phyloP scores from a whole-genome alignment of 176 grass and related monocot genomes.

The Secale cereale region DNA sequence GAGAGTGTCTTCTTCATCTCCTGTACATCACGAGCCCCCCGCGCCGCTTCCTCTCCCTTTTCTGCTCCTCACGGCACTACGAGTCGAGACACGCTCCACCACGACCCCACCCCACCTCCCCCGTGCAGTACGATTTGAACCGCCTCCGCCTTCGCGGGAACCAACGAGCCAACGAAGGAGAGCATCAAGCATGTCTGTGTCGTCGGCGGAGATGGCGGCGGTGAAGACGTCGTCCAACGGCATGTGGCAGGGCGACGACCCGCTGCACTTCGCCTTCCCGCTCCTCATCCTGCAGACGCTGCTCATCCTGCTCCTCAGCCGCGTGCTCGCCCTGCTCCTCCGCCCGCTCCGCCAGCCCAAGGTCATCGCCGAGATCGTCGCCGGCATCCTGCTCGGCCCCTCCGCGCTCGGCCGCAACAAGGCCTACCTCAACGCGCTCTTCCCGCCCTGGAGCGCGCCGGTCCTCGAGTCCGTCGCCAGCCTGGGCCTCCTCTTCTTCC shows the following conservation, averaged over 20 bases:
- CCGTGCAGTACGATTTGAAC: background rate
- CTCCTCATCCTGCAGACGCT: slow-evolving; percentile 66
- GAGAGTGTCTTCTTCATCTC: background rate
- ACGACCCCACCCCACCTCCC: too few relatives aligned
- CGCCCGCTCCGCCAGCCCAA: slow-evolving; percentile 84
- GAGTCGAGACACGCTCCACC: too few relatives aligned
- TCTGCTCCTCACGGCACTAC: background rate
- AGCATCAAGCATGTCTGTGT: background rate
- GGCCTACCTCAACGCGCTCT: slow-evolving; percentile 52
- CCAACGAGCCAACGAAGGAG: background rate
- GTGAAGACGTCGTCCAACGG: slow-evolving; percentile 85
- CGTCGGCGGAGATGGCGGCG: slow-evolving; percentile 42
- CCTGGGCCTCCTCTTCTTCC: slow-evolving; percentile 89
- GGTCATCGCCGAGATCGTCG: slow-evolving; percentile 89
- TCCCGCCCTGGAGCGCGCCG: slow-evolving; percentile 74
- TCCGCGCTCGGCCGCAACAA: slow-evolving; percentile 74
- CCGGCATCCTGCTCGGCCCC: slow-evolving; percentile 69
- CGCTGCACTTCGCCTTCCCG: slow-evolving; percentile 86
- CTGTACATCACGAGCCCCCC: background rate
- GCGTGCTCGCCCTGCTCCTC: slow-evolving; percentile 62
- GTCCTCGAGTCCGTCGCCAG: slow-evolving; percentile 80
- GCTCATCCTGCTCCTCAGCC: slow-evolving; percentile 62
- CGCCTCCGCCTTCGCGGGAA: background rate
- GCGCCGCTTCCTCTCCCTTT: background rate
- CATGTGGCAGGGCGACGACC: slow-evolving; percentile 83